These are phyloP conservation scores for Spinellus fusiger DNA, from an alignment of 192 early-diverging fungal species.

Conservation along the genomic window DNA sequence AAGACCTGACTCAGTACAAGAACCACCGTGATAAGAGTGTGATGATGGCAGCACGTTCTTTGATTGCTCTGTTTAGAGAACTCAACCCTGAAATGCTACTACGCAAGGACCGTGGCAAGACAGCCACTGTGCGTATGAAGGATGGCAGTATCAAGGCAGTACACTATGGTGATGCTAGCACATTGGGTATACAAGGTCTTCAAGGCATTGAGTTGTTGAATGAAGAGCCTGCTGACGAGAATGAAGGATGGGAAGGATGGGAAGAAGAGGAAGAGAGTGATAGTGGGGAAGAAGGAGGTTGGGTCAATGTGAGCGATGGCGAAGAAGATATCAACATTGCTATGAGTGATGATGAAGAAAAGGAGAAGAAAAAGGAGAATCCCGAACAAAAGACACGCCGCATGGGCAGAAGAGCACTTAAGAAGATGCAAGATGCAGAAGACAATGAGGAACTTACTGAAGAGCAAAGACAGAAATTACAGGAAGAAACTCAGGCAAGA, in stretches of 20 bases:
- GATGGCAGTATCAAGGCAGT: conserved; percentile 34
- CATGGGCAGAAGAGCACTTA: conserved; percentile 38
- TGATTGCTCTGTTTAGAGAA: conserved; percentile 91
- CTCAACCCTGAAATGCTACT: conserved; percentile 91
- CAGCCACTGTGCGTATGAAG: conserved; percentile 68
- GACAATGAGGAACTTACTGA: conserved; percentile 24
- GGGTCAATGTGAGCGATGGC: conserved; percentile 30
- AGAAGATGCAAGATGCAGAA: conserved; percentile 33
- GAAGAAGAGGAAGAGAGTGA: conserved; percentile 34
- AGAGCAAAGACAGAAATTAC: conserved; percentile 35
- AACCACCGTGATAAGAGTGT: conserved; percentile 92
- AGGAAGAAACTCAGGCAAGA: conserved; percentile 32
- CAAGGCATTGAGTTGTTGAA: conserved; percentile 78
- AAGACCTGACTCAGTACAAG: conserved; percentile 88
- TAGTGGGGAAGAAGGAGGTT: conserved; percentile 30
- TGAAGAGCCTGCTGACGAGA: conserved; percentile 40
- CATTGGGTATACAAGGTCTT: conserved; percentile 53
- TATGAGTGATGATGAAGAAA: conserved; percentile 48
- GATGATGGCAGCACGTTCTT: conserved; percentile 85
- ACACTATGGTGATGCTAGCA: conserved; percentile 67
- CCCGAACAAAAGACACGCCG: conserved; percentile 30
- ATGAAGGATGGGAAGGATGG: conserved; percentile 29
- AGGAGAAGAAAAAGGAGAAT: conserved; percentile 3
- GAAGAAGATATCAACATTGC: conserved; percentile 25
- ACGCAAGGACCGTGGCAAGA: conserved; percentile 90